Evolutionary conservation across 1,284 basidiomycete species (phyloP), one percentile per base, ranked within the genome.

Genomic region (Rhodofomes roseus): DNA sequence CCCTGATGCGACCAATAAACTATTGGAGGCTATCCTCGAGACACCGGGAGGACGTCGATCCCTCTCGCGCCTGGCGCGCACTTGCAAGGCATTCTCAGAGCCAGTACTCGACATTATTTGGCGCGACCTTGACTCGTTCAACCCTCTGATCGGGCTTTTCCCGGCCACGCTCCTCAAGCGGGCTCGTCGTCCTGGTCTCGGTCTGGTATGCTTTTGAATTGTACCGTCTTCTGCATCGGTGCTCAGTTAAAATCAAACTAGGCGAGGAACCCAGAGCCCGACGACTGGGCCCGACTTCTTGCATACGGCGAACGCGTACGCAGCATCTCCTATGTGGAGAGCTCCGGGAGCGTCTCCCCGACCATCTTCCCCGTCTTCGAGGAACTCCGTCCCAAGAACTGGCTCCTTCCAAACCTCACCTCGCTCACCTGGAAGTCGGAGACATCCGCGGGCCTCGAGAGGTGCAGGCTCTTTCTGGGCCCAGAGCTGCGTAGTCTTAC

Each of bases 71-170:
- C 75, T 92, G 63, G 83, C 89, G 55, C 79, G 89, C 58, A 90
- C 89, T 54, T 91, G 89, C 73, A 84, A 80, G 63, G 82, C 83
- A 25, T 76, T 90, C 70, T 83, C 79, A 63, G 87, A 88, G 64
- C 87, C 87, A n/a, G 84, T 86, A n/a, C 70, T 91, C 61, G 77
- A 86, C 69, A 73, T 85, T 53, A 76, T 92, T 34, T 92, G 89
- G 89, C 83, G 79, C 69, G 89, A 92, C 67, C 74, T 92, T 57
- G 89, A 92, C 71, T 89, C 87, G 16, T 76, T 92, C 61, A 73
- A 85, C 46, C 89, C 89, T 4, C 76, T 92, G 58, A 75, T 91
- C 55, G 83, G 84, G 25, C 72, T 90, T 57, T 91, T 92, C 71
- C 89, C 89, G 12, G 77, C 75, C 60, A 76, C 79, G 61, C 69